These are phyloP conservation scores for Carex littledalei DNA, from an alignment of 176 grass and related monocot genomes.

Conservation along the genomic window DNA sequence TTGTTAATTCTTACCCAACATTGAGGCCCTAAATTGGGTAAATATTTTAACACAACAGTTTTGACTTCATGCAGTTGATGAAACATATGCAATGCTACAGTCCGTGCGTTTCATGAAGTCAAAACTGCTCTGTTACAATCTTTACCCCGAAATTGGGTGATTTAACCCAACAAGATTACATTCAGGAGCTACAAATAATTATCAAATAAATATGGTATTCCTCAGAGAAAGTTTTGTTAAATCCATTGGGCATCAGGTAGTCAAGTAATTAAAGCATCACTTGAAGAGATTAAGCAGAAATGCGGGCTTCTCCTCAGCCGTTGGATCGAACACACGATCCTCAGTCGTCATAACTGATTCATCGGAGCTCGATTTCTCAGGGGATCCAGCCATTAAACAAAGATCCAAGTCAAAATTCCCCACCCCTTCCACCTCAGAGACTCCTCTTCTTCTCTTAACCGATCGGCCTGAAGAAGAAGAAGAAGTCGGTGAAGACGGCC, in stretches of 20 bases:
- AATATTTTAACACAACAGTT: no score
- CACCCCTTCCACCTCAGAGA: neutral
- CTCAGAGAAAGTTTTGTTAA: neutral
- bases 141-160: no score
- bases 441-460: constrained; percentile 26
- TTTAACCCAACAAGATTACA: no score
- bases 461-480: constrained; percentile 35
- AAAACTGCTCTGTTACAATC: no score
- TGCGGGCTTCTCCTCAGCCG: constrained; percentile 13
- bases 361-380: constrained; percentile 29
- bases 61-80: no score
- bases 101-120: no score
- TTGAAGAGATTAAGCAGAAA: constrained; percentile 53
- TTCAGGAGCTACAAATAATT: no score
- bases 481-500: constrained; percentile 25
- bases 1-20: no score
- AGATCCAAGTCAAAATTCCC: constrained; percentile 54
- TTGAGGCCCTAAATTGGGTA: no score
- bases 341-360: constrained; percentile 64
- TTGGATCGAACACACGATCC: neutral
- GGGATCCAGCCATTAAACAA: constrained; percentile 44
- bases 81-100: no score
- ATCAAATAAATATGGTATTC: neutral
- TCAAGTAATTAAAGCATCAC: constrained; percentile 6
- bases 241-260: neutral